Percentiles rank a stretch among this genome's conserved stretches.
Evolutionary conservation across 305 asterid genomes (phyloP).

Genomic region (Plantago lanceolata): DNA sequence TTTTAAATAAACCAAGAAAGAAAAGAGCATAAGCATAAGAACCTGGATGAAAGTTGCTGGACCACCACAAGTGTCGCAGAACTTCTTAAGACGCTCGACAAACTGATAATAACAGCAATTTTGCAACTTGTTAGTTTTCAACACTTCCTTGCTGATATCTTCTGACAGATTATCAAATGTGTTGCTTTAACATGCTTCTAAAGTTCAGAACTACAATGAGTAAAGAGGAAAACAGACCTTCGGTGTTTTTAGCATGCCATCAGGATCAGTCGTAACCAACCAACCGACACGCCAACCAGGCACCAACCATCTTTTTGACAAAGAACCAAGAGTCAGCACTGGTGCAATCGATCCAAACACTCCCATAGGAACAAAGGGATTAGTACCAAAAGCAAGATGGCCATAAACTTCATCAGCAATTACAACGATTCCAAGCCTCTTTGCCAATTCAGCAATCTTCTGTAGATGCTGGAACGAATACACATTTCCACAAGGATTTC

Average conservation of each 20-base stretch:
- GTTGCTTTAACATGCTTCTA: background rate
- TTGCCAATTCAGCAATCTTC: slow-evolving; percentile 64
- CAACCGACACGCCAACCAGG: slow-evolving; percentile 93
- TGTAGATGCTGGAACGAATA: slow-evolving; percentile 55
- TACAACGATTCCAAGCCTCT: slow-evolving; percentile 45
- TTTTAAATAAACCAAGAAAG: background rate
- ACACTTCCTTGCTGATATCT: no score
- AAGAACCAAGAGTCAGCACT: slow-evolving; percentile 67
- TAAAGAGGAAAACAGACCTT: slow-evolving; percentile 37
- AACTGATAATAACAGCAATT: slow-evolving; percentile 32
- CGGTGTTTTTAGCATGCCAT: slow-evolving; percentile 49
- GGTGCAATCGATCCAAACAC: slow-evolving; percentile 53
- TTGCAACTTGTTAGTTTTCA: no score
- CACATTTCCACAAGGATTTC: slow-evolving; percentile 91
- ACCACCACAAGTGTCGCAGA: slow-evolving; percentile 60
- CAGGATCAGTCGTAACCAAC: slow-evolving; percentile 64
- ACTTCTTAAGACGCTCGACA: slow-evolving; percentile 61
- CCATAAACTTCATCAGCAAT: slow-evolving; percentile 79
- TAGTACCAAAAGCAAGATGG: slow-evolving; percentile 59
- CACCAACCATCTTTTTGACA: slow-evolving; percentile 81
- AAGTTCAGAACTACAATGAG: background rate
- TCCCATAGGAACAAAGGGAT: slow-evolving; percentile 71
- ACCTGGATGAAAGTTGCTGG: slow-evolving; percentile 80
- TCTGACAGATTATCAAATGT: no score
- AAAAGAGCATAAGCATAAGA: background rate